Percentiles rank a stretch among this genome's conserved stretches.
Evolutionary conservation across 2,329 filamentous ascomycete species (phyloP).

Genomic region (Salinomyces thailandicus): DNA sequence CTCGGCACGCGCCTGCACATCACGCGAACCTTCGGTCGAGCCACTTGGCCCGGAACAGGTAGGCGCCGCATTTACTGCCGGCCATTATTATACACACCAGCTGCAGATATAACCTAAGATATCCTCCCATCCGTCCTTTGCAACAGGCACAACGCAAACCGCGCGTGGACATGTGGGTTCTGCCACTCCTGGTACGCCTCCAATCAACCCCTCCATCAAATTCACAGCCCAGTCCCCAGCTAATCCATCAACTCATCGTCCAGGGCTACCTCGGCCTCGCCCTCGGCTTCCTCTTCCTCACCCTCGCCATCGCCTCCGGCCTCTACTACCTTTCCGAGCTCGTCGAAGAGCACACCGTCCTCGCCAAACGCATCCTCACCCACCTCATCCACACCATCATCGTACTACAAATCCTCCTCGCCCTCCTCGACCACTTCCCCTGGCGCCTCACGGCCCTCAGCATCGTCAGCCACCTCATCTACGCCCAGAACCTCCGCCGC

Average conservation of each 20-base stretch:
- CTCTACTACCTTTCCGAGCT: constrained; percentile 97
- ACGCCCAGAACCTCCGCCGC: constrained; percentile 72
- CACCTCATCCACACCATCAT: constrained; percentile 79
- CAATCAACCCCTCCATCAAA: neutral
- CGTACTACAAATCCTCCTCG: constrained; percentile 60
- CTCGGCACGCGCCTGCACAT: no score
- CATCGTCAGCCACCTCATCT: constrained; percentile 71
- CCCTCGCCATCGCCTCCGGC: constrained; percentile 91
- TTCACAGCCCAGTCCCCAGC: constrained; percentile 1
- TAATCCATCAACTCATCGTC: constrained; percentile 5
- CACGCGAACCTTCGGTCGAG: no score
- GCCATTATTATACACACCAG: no score
- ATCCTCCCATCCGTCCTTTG: no score
- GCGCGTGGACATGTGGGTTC: constrained; percentile 96
- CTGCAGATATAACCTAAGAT: no score
- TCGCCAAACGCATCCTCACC: constrained; percentile 77
- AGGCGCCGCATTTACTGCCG: no score
- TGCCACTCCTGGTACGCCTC: constrained; percentile 58
- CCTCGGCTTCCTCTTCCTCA: constrained; percentile 86
- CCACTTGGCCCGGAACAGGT: no score
- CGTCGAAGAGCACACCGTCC: constrained; percentile 92
- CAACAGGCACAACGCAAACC: no score
- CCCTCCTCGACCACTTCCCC: constrained; percentile 77
- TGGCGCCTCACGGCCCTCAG: constrained; percentile 62
- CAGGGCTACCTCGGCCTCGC: constrained; percentile 73